Evolutionary conservation across 2,329 filamentous ascomycete species (phyloP).

Genomic region (Arthroderma sp.): DNA sequence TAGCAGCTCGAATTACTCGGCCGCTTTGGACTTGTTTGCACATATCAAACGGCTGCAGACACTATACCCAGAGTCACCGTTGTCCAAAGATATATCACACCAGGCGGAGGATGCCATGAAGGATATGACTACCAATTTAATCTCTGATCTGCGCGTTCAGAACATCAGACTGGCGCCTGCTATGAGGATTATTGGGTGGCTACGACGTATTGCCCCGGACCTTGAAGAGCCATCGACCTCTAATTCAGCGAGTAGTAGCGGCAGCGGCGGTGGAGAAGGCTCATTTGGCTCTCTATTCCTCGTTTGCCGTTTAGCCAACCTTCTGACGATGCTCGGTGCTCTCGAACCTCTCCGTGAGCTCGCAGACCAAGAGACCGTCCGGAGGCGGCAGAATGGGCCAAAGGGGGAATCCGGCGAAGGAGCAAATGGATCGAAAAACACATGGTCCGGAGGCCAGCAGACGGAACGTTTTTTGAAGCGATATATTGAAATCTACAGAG

Average conservation of each 20-base stretch:
- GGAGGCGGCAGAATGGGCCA: conserved; percentile 26
- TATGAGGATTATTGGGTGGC: conserved; percentile 81
- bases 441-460: conserved; percentile 58
- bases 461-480: conserved; percentile 89
- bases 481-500: conserved; percentile 93
- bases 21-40: conserved; percentile 81
- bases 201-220: conserved; percentile 76
- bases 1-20: conserved; percentile 62
- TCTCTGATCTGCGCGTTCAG: conserved; percentile 62
- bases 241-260: conserved; percentile 10
- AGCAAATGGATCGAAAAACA: conserved; percentile 12
- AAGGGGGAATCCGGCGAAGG: conserved; percentile 15
- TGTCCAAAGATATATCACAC: conserved; percentile 58
- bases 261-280: conserved; percentile 41
- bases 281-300: conserved; percentile 74
- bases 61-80: conserved; percentile 65
- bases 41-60: conserved; percentile 78
- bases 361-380: conserved; percentile 67
- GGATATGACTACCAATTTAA: conserved; percentile 73
- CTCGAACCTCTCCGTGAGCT: conserved; percentile 75
- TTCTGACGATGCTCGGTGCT: conserved; percentile 68
- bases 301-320: conserved; percentile 68
- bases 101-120: conserved; percentile 83
- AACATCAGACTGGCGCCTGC: conserved; percentile 78
- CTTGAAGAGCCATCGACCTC: conserved; percentile 41